These are phyloP conservation scores for Agrocybe praecox DNA, from an alignment of 768 basidiomycete genomes.

Conservation along the genomic window DNA sequence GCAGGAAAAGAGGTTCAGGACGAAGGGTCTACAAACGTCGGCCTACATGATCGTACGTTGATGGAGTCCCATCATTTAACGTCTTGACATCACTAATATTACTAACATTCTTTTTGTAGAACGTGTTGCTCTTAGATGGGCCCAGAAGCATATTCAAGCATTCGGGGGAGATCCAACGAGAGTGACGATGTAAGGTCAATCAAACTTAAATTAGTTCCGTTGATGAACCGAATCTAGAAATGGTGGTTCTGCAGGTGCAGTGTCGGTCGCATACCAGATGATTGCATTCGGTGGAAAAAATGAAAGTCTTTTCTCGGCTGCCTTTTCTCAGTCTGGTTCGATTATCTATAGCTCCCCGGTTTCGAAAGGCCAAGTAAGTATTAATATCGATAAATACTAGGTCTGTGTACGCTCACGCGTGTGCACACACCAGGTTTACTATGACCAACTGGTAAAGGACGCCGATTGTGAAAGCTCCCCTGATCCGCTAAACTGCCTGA, in stretches of 20 bases:
- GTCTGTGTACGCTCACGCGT: too few species aligned
- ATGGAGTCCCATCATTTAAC: neutral
- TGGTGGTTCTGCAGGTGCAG: neutral
- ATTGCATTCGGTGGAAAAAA: neutral
- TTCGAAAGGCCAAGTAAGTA: neutral
- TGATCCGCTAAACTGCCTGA: neutral
- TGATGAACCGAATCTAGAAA: too few species aligned
- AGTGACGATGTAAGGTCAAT: slow-evolving; percentile 1
- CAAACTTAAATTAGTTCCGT: too few species aligned
- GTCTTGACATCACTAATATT: neutral
- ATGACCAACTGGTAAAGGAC: neutral
- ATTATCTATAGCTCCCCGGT: neutral
- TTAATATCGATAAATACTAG: too few species aligned
- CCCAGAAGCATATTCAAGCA: neutral
- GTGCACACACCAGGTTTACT: slow-evolving; percentile 1
- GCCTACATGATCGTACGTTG: neutral
- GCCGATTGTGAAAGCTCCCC: neutral
- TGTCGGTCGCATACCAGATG: neutral
- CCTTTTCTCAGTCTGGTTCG: neutral
- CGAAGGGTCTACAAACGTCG: neutral
- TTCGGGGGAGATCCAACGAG: neutral
- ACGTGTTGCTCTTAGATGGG: neutral
- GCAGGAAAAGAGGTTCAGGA: neutral
- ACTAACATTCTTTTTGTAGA: neutral
- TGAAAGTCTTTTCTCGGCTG: slow-evolving; percentile 1